Percentiles rank a stretch among this genome's conserved stretches.
These are phyloP conservation scores for Paramarasmius palmivorus DNA, from an alignment of 1,284 basidiomycete species.

Conservation along the genomic window DNA sequence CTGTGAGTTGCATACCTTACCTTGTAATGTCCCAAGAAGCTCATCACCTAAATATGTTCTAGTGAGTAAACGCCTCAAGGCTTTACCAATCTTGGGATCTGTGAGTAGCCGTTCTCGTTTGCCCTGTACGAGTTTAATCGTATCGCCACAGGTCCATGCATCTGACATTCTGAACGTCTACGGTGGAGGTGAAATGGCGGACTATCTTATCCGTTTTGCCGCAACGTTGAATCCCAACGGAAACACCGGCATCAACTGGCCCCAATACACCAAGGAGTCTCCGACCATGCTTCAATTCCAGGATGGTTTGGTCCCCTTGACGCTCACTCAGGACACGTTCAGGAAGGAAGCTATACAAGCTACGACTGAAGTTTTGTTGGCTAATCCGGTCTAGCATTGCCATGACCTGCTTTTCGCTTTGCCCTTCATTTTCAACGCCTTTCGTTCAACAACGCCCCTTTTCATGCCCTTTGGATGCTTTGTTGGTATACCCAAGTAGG, in stretches of 20 bases:
- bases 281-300: conserved; percentile 46
- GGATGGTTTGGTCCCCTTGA: conserved; percentile 37
- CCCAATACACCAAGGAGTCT: conserved; percentile 39
- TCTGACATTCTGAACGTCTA: conserved; percentile 42
- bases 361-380: conserved; percentile 36
- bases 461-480: too few relatives aligned
- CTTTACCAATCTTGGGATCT: conserved; percentile 42
- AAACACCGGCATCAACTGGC: conserved; percentile 43
- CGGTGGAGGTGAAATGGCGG: conserved; percentile 35
- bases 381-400: conserved; percentile 32
- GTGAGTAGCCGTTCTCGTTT: conserved; percentile 25
- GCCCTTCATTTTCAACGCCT: too few relatives aligned
- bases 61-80: conserved; percentile 49
- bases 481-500: too few relatives aligned
- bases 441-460: too few relatives aligned
- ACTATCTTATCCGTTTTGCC: conserved; percentile 44
- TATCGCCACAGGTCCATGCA: conserved; percentile 30
- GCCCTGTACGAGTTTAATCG: conserved; percentile 16
- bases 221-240: conserved; percentile 49
- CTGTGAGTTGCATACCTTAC: conserved; percentile 29
- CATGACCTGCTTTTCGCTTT: too few relatives aligned
- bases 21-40: neutral
- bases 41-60: neutral
- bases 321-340: conserved; percentile 42
- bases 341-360: conserved; percentile 41